Conservation (phyloP, 495 filamentous ascomycete genomes). For the Annulohypoxylon nitens region DNA sequence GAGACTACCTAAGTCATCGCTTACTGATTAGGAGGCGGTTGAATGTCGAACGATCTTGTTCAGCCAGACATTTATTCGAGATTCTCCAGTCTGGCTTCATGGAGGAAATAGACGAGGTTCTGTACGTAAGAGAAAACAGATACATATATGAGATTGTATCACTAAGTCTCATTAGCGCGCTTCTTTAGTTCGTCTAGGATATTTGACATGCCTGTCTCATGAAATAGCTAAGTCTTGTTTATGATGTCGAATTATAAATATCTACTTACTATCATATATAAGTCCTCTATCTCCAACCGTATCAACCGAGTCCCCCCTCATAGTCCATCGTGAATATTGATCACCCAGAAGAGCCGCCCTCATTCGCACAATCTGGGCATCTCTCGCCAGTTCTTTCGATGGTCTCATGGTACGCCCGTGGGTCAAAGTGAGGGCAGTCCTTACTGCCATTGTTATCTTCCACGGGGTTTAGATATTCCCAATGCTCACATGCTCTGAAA, state of each 20-base stretch:
- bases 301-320: too few species aligned
- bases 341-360: slow-evolving; percentile 28
- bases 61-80: neutral
- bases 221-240: neutral
- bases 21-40: slow-evolving; percentile 27
- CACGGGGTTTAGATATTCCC: slow-evolving; percentile 9
- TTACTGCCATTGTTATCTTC: slow-evolving; percentile 14
- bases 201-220: neutral
- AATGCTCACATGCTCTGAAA: slow-evolving; percentile 21
- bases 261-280: too few species aligned
- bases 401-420: slow-evolving; percentile 5
- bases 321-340: neutral
- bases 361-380: slow-evolving; percentile 30
- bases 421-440: slow-evolving; percentile 9
- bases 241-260: neutral
- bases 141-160: neutral
- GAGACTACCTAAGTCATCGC: slow-evolving; percentile 36
- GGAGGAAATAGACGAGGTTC: neutral
- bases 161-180: neutral
- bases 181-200: neutral
- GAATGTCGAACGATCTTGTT: slow-evolving; percentile 18
- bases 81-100: neutral
- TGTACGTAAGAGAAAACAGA: slow-evolving; percentile 32
- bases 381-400: slow-evolving; percentile 20
- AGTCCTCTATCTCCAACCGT: too few species aligned